Base-by-base conservation (phyloP, 2,329 filamentous ascomycete species). In the Aureobasidium sp. region DNA sequence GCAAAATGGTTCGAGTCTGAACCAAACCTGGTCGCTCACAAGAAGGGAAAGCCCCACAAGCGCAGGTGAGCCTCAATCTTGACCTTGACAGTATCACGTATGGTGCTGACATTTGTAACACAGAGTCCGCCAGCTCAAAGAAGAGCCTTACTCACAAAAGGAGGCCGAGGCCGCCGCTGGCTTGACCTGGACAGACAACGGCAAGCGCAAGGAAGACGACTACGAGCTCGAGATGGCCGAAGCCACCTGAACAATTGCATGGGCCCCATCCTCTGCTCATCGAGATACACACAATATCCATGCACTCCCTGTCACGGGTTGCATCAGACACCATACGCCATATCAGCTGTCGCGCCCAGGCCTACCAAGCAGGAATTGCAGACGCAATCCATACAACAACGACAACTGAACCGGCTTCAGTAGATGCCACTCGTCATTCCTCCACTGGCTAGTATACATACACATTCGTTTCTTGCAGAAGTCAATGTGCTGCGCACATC, bases 1-100 rank as follows among this genome's bases (percentile, higher is more conserved):
- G 88, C 94, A 66, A 97, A 96, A 78, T 97, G 90, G 88, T 97
- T 95, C 74, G 93, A 97, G 74, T 88, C 86, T 55, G 89, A 94
- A 67, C 75, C 83, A 69, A 95, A 90, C 68, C 79, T 96, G 63
- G 80, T 82, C 39, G 81, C 84, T 32, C 94, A 99, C 76, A 81
- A 81, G 62, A 90, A 88, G 74, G 91, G 90, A 69, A 99, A 97
- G 78, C 90, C 90, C 66, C 94, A 99, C 77, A 97, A 92, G 83
- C 85, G 91, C 79, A 88, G 89, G 90, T 91, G 71, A 66, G 75
- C 70, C 55, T 20, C 10, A 1, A 15, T 20, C 5, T 2, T 5
- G 0, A 13, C 15, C 20, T 23, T 5, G 20, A 64, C 5, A 20
- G 23, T 26, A 6, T 23, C 23, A 7, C 41, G 37, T 23, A 13